Percentiles rank a stretch among this genome's conserved stretches.
These are phyloP conservation scores for Petasospora rhodanensis DNA, from an alignment of 1,139 yeast species.

Conservation along the genomic window DNA sequence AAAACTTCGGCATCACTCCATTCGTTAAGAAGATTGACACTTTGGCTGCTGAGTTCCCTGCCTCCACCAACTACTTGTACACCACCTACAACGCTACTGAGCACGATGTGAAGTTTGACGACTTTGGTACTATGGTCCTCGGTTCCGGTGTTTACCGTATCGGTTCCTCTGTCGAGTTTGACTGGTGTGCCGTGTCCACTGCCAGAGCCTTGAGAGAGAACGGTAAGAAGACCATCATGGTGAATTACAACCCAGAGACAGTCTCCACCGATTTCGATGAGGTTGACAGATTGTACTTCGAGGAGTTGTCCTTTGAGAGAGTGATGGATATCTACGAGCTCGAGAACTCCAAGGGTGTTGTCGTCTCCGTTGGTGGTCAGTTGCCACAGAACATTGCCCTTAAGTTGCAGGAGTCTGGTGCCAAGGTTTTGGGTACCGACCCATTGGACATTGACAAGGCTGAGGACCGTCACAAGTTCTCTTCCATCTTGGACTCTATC, in stretches of 20 bases:
- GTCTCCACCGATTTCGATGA: slow-evolving; percentile 98
- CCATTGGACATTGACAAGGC: slow-evolving; percentile 96
- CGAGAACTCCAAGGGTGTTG: slow-evolving; percentile 85
- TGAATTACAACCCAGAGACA: slow-evolving; percentile 97
- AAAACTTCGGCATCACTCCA: slow-evolving; percentile 75
- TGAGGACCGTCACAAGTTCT: slow-evolving; percentile 97
- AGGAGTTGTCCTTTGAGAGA: slow-evolving; percentile 91
- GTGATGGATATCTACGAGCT: slow-evolving; percentile 95
- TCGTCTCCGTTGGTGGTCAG: slow-evolving; percentile 97
- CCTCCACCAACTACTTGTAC: slow-evolving; percentile 90
- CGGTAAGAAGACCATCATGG: slow-evolving; percentile 90
- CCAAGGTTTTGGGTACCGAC: slow-evolving; percentile 86
- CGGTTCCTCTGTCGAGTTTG: slow-evolving; percentile 97
- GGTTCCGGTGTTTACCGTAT: slow-evolving; percentile 99
- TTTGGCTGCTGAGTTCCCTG: slow-evolving; percentile 98
- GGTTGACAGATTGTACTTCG: slow-evolving; percentile 94
- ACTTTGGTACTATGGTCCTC: slow-evolving; percentile 87
- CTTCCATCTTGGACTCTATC: slow-evolving; percentile 87
- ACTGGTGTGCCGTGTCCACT: slow-evolving; percentile 98
- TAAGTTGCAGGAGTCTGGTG: slow-evolving; percentile 74
- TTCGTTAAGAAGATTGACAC: slow-evolving; percentile 97
- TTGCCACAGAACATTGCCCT: slow-evolving; percentile 95
- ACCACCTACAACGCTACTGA: slow-evolving; percentile 91
- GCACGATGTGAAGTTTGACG: slow-evolving; percentile 81
- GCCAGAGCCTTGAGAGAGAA: slow-evolving; percentile 88